phyloP scores from a whole-genome alignment of 306 rosid genomes.

The Malus fusca region DNA sequence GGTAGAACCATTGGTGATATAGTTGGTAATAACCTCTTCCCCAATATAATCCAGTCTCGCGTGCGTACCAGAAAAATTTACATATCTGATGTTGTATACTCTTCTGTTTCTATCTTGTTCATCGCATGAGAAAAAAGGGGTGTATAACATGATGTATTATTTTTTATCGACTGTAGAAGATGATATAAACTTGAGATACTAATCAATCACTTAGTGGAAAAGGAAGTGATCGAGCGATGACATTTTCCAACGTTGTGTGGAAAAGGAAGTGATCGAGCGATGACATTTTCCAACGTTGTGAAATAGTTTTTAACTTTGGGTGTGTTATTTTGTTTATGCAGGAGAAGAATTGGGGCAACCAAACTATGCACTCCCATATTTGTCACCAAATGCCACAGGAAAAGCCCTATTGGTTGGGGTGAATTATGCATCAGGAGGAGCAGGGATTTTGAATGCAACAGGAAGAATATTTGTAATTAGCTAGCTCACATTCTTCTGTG shows the following conservation, averaged over 20 bases:
- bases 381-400: conserved; percentile 75
- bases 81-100: no score
- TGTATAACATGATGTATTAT: neutral
- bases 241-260: neutral
- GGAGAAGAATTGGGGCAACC: conserved; percentile 85
- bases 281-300: neutral
- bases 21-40: conserved; percentile 39
- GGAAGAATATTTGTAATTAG: conserved; percentile 84
- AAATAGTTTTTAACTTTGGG: neutral
- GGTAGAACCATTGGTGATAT: conserved; percentile 93
- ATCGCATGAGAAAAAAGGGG: neutral
- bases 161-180: neutral
- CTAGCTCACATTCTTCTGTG: conserved; percentile 16
- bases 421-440: conserved; percentile 96
- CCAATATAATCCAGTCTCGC: neutral
- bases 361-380: conserved; percentile 63
- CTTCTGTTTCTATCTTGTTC: no score
- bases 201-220: no score
- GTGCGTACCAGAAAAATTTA: no score
- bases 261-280: no score
- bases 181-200: neutral
- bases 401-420: conserved; percentile 61
- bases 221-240: no score
- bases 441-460: conserved; percentile 88
- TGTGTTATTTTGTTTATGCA: conserved; percentile 7